Evolutionary conservation across 306 rosid species (phyloP).

Genomic region (Cucurbita argyrosperma): DNA sequence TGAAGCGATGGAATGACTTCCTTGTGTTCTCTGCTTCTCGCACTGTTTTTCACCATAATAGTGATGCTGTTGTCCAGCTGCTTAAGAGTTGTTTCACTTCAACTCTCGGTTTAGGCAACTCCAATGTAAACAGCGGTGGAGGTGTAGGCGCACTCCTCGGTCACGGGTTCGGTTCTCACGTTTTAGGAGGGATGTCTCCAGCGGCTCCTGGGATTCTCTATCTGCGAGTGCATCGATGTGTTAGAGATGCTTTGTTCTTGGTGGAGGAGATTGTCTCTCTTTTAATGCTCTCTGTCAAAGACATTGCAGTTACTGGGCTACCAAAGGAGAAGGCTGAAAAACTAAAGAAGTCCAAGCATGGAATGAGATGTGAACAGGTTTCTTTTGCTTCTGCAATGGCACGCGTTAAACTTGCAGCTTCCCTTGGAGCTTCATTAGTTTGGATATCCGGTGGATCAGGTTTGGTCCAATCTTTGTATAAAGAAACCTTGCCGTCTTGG

Average conservation of each 20-base stretch:
- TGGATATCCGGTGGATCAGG: constrained; percentile 76
- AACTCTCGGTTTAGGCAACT: constrained; percentile 56
- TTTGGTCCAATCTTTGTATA: constrained; percentile 52
- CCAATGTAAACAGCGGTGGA: constrained; percentile 30
- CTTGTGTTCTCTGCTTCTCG: constrained; percentile 59
- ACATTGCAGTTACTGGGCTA: constrained; percentile 45
- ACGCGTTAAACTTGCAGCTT: constrained; percentile 69
- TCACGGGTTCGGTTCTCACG: constrained; percentile 49
- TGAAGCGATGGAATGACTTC: constrained; percentile 72
- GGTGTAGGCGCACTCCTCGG: constrained; percentile 81
- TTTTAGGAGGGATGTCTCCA: constrained; percentile 51
- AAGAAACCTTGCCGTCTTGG: constrained; percentile 75
- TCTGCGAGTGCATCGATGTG: constrained; percentile 54
- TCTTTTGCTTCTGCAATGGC: constrained; percentile 59
- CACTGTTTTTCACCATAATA: constrained; percentile 74
- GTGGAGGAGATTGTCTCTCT: constrained; percentile 61
- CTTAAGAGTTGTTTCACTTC: constrained; percentile 77
- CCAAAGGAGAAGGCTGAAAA: constrained; percentile 37
- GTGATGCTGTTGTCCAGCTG: constrained; percentile 86
- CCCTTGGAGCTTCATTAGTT: constrained; percentile 69
- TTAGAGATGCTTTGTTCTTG: constrained; percentile 58
- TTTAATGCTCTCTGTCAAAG: constrained; percentile 56
- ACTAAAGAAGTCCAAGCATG: constrained; percentile 44
- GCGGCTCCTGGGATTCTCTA: constrained; percentile 90
- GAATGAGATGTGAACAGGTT: constrained; percentile 49